Base-by-base conservation (phyloP, 306 rosid genomes). In the Herpetospermum pedunculosum region DNA sequence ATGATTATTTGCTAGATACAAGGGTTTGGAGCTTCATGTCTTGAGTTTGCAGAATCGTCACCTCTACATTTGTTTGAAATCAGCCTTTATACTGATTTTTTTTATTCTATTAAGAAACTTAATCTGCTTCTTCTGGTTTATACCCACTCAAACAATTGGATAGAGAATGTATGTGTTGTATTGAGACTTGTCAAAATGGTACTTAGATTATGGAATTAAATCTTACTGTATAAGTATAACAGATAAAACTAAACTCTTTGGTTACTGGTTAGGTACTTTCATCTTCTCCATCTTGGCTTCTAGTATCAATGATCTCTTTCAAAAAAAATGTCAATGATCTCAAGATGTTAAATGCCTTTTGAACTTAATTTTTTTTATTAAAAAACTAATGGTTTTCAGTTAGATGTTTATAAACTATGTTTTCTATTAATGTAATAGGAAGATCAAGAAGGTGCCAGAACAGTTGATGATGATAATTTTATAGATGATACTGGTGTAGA, bases 401-500 rank as follows among this genome's bases (percentile, higher is more conserved):
- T 77, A 18, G 1, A 53, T 54, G 41, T 53, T 62, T 71, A 72
- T 87, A 57, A 82, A 35, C 49, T 25, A 67, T 76, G 12, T 69
- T 10, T 29, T 59, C 47, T 78, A 73, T 70, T 21, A 37, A 65
- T 80, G 75, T 53, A 67, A 55, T 75, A 95, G 99, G 97, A 95
- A 69, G 99, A 95, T 80, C 84, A 77, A 0, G 96, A 95, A 65
- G 97, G 99, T 77, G 64, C 41, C 63, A 85, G 96, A 83, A 88
- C 84, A 46, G 1, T 88, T 46, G 99, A 95, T 68, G 99, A 95
- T 78, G 97, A 95, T 73, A 95, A 88, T 88, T 95, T 95, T 69
- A 95, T 95, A 77, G 99, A 95, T 79, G 99, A 95, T 83, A 91
- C 67, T 63, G 96, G 96, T 41, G 96, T 91, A 58, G 97, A 95